These are phyloP conservation scores for Lachnellula subtilissima DNA, from an alignment of 2,329 filamentous ascomycete species.

Conservation along the genomic window DNA sequence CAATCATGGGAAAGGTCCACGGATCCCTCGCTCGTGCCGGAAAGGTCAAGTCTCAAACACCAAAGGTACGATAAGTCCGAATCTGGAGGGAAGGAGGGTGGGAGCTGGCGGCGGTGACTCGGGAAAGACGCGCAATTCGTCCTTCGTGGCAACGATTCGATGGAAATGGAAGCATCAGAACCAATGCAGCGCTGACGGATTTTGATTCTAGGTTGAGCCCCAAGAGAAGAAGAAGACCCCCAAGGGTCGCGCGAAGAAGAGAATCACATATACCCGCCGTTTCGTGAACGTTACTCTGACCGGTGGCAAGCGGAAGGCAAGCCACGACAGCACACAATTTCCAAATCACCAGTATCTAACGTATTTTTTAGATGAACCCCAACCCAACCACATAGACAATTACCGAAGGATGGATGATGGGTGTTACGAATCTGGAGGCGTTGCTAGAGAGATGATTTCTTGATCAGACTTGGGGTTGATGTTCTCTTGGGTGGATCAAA, in stretches of 20 bases:
- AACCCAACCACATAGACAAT: conserved; percentile 65
- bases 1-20: conserved; percentile 89
- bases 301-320: conserved; percentile 96
- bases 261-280: conserved; percentile 90
- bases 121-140: neutral
- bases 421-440: conserved; percentile 9
- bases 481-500: conserved; percentile 24
- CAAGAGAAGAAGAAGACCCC: conserved; percentile 96
- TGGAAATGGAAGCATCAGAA: neutral
- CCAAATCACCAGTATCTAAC: conserved; percentile 14
- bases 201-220: conserved; percentile 63
- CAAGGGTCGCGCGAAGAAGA: conserved; percentile 97
- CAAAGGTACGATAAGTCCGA: conserved; percentile 62
- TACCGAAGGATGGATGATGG: conserved; percentile 16
- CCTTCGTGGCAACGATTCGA: neutral
- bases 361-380: conserved; percentile 67
- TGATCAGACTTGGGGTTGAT: conserved; percentile 25
- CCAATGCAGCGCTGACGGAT: conserved; percentile 22
- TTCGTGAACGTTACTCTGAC: conserved; percentile 98
- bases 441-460: conserved; percentile 17
- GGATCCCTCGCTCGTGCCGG: conserved; percentile 91
- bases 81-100: conserved; percentile 7
- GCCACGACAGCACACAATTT: conserved; percentile 23
- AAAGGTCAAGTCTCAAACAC: conserved; percentile 97
- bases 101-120: neutral